Evolutionary conservation across 169 alveolate genomes (phyloP).

Genomic region (Plasmodium cynomolgi): DNA sequence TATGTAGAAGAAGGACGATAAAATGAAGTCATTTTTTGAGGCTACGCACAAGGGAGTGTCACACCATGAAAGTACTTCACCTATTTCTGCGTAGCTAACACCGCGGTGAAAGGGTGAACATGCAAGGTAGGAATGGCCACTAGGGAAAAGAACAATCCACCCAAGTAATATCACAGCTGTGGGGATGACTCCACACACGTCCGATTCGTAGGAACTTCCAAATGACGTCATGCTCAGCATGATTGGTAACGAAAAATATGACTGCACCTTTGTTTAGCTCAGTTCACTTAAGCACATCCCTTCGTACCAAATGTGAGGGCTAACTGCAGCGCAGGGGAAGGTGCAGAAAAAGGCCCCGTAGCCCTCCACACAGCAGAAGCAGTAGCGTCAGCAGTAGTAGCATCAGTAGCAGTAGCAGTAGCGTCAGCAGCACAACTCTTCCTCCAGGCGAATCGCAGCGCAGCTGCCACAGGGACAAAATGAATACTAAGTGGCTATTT

Average conservation of each 20-base stretch:
- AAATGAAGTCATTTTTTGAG: background rate
- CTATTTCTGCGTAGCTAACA: background rate
- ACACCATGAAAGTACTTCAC: background rate
- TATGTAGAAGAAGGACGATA: background rate
- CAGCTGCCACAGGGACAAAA: background rate
- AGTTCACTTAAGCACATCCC: background rate
- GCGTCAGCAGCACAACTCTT: background rate
- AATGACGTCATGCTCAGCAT: background rate
- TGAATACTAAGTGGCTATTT: conserved; percentile 1
- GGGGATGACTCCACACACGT: background rate
- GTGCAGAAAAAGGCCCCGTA: background rate
- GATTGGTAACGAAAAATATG: background rate
- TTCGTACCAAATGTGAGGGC: background rate
- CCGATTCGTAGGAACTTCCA: background rate
- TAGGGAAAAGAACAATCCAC: background rate
- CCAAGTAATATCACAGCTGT: background rate
- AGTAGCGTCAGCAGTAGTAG: too few relatives aligned
- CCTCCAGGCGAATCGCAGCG: too few relatives aligned
- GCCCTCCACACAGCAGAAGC: background rate
- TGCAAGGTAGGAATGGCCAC: background rate
- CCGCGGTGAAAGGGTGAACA: background rate
- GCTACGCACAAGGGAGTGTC: background rate
- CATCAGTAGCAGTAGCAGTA: too few relatives aligned
- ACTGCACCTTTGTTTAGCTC: background rate
- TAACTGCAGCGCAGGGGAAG: background rate